Base-by-base conservation (phyloP, 441 rosid species). In the Erysimum cheiri region DNA sequence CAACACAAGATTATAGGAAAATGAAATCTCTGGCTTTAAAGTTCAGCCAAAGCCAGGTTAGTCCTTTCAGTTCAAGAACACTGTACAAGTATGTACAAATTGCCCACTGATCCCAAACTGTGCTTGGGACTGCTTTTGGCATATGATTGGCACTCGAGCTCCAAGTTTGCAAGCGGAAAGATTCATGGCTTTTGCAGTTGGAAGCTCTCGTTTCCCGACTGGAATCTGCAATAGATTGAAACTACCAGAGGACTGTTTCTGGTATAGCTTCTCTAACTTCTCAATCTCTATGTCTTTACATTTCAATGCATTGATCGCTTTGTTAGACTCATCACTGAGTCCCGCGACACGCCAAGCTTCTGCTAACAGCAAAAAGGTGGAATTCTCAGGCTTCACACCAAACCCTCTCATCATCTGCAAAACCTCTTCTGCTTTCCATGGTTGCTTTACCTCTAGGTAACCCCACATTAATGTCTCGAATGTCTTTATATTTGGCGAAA, bases 341-440 rank as follows among this genome's bases (percentile, higher is more conserved):
- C 92, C 88, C 0, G 80, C 78, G 17, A 81, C 81, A 47, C 70
- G 84, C 91, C 93, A 90, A 17, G 91, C 85, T 53, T 86, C 89
- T 1, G 85, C 87, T 15, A 85, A 73, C 44, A 85, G 83, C 78
- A 57, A 50, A 60, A 81, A 49, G 24, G 88, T 85, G 47, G 90
- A 85, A 69, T 71, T 77, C 81, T 76, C 82, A 31, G 87, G 85
- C 67, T 74, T 71, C 61, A 88, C 87, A 10, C 81, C 86, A 44
- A 70, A 85, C 46, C 80, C 85, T 82, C 75, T 75, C 92, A 87
- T 88, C 17, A 81, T 67, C 63, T 83, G 85, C 54, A 90, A 79
- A 74, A 82, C 69, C 40, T 88, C 87, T 80, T 87, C 94, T 0
- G 87, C 94, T 81, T 84, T 85, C 88, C 92, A 84, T n/a, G 97